Evolutionary conservation across 2,329 filamentous ascomycete species (phyloP), one percentile per base, ranked within the genome.

Genomic region (Pseudogymnoascus sp.): DNA sequence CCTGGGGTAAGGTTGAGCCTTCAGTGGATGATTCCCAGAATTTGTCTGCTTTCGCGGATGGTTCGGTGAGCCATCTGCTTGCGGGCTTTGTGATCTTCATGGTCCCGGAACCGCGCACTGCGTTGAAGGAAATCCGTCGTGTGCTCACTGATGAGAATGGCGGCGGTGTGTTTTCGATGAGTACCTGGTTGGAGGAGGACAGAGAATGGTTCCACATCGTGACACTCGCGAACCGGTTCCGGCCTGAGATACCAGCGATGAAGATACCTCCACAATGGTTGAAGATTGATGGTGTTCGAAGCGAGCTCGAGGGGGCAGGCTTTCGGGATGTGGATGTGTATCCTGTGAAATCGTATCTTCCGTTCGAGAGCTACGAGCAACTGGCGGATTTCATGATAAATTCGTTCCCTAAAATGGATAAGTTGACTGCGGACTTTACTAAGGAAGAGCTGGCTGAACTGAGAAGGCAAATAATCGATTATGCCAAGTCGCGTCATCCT

Each of bases 131-230:
- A 31, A 52, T 52, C n/a, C 45, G 27, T n/a, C 45, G 45, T n/a
- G 25, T 52, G 13, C 45, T 52, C 45, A 52, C 45, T n/a, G 25
- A 10, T 31, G 45, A 52, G 45, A 52, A 52, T 15, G 45, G 27
- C 18, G 60, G 31, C 2, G 62, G 45, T 2, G 40, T 55, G 31
- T 33, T 63, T n/a, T n/a, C 58, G n/a, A 25, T 55, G 31, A 63
- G 58, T 21, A 61, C 61, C 0, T 61, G 58, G 61, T 8, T 48
- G 13, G 13, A 48, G 7, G 8, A 25, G 39, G 58, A 52, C 9
- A 61, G 58, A 6, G 39, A 61, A 10, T 61, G 60, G 62, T 15
- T 18, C 2, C 59, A 63, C 8, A 36, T 63, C 5, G 61, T 61
- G 33, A 31, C n/a, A 5, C 40, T 61, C 4, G 33, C 52, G 7